A percentile compares a stretch with the other conserved stretches of the same genome.
phyloP scores from a whole-genome alignment of 1,139 yeast genomes.

The Wickerhamomyces sp. region DNA sequence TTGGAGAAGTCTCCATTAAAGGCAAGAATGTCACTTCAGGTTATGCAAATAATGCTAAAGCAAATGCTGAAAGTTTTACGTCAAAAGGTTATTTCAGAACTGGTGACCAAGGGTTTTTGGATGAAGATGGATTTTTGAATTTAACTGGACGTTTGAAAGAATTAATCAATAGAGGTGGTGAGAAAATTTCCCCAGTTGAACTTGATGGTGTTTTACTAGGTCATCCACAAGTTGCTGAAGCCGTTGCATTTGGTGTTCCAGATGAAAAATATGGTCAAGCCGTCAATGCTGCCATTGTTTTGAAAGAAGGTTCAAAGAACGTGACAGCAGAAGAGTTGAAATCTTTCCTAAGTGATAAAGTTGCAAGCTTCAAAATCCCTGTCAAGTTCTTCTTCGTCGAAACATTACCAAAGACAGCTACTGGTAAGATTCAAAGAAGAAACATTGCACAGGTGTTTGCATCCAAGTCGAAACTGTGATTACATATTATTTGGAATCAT shows the following conservation, averaged over 20 bases:
- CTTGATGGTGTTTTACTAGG: conserved; percentile 51
- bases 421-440: conserved; percentile 65
- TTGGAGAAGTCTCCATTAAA: conserved; percentile 62
- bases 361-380: conserved; percentile 56
- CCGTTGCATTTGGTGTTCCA: conserved; percentile 62
- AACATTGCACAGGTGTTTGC: conserved; percentile 44
- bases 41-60: conserved; percentile 61
- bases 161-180: conserved; percentile 65
- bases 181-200: conserved; percentile 64
- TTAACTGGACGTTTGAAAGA: conserved; percentile 66
- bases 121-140: conserved; percentile 50
- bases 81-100: conserved; percentile 58
- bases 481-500: neutral
- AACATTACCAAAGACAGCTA: conserved; percentile 62
- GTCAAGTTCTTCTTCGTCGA: conserved; percentile 50
- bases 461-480: conserved; percentile 30
- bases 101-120: conserved; percentile 65
- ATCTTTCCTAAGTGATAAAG: conserved; percentile 36
- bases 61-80: conserved; percentile 60
- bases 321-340: conserved; percentile 39
- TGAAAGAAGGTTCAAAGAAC: conserved; percentile 33
- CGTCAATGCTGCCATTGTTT: conserved; percentile 61
- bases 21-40: conserved; percentile 69
- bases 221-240: conserved; percentile 55
- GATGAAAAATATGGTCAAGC: conserved; percentile 62